phyloP scores from a whole-genome alignment of 331 rosid species.

The Rhamnella rubrinervis region DNA sequence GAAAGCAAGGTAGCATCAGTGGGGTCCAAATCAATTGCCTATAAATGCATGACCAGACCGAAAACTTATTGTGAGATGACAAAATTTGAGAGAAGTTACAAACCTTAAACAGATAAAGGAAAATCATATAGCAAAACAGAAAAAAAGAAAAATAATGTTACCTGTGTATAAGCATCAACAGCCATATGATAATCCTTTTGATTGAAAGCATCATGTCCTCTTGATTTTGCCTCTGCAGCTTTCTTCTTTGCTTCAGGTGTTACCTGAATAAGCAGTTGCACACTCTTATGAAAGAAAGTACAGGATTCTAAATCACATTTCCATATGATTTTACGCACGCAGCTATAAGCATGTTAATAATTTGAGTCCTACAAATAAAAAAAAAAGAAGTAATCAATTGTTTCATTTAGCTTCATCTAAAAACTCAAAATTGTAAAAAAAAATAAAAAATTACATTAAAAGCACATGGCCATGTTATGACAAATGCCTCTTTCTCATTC shows the following conservation, averaged over 20 bases:
- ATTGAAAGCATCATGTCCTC: conserved; percentile 87
- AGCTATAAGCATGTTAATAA: neutral
- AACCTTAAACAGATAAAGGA: neutral
- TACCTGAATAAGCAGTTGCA: conserved; percentile 53
- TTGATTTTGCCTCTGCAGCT: conserved; percentile 89
- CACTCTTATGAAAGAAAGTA: conserved; percentile 11
- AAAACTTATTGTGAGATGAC: neutral
- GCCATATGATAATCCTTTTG: conserved; percentile 60
- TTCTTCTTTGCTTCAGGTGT: conserved; percentile 75
- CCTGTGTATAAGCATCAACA: conserved; percentile 90
- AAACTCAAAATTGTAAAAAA: neutral
- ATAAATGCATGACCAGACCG: conserved; percentile 25
- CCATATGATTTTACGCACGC: neutral
- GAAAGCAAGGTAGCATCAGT: conserved; percentile 65
- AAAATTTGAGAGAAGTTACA: conserved; percentile 1
- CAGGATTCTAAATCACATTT: conserved; percentile 2
- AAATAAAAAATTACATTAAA: too few species aligned
- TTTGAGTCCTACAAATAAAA: too few species aligned
- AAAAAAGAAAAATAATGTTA: conserved; percentile 18
- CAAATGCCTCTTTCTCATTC: neutral
- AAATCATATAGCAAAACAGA: neutral
- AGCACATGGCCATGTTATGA: too few species aligned
- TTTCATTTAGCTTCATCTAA: conserved; percentile 6
- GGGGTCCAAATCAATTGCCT: conserved; percentile 89
- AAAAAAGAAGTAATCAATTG: too few species aligned